A percentile compares a stretch with the other conserved stretches of the same genome.
Evolutionary conservation across 2,329 filamentous ascomycete species (phyloP).

Genomic region (Colletotrichum scovillei): DNA sequence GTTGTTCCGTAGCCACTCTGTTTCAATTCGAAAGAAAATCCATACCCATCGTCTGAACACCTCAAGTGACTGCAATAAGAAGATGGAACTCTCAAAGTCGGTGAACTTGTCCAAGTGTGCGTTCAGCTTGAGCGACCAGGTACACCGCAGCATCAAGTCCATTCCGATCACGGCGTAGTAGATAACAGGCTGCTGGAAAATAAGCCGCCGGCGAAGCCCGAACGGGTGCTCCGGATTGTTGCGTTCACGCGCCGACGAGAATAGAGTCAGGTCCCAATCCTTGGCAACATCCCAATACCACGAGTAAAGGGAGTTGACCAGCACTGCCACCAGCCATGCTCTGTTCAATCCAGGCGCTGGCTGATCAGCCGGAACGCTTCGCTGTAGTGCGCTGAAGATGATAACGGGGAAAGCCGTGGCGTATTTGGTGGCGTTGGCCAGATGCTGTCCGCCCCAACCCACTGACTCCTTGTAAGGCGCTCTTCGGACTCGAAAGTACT

Average conservation of each 20-base stretch:
- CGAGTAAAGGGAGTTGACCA: slow-evolving; percentile 90
- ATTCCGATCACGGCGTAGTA: slow-evolving; percentile 87
- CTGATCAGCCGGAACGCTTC: slow-evolving; percentile 61
- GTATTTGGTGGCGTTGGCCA: slow-evolving; percentile 96
- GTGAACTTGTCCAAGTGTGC: slow-evolving; percentile 85
- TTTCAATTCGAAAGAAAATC: slow-evolving; percentile 96
- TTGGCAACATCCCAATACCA: slow-evolving; percentile 98
- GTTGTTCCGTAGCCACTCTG: slow-evolving; percentile 81
- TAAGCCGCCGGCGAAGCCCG: slow-evolving; percentile 79
- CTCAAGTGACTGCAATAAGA: slow-evolving; percentile 87
- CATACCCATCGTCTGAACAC: slow-evolving; percentile 92
- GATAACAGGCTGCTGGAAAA: slow-evolving; percentile 76
- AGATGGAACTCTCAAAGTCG: slow-evolving; percentile 90
- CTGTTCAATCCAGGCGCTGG: slow-evolving; percentile 57
- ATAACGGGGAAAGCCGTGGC: slow-evolving; percentile 94
- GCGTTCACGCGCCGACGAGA: slow-evolving; percentile 70
- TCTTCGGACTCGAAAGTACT: slow-evolving; percentile 79
- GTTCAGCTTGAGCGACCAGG: slow-evolving; percentile 90
- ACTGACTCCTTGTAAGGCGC: slow-evolving; percentile 64
- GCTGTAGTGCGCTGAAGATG: slow-evolving; percentile 79
- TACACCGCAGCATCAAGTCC: slow-evolving; percentile 86
- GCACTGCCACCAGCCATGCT: slow-evolving; percentile 77
- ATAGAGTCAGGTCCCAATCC: slow-evolving; percentile 94
- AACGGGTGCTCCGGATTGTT: slow-evolving; percentile 75
- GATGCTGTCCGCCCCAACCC: slow-evolving; percentile 85